Evolutionary conservation across 257 asterid genomes (phyloP), one percentile per base, ranked within the genome.

Genomic region (Voacanga thouarsii): DNA sequence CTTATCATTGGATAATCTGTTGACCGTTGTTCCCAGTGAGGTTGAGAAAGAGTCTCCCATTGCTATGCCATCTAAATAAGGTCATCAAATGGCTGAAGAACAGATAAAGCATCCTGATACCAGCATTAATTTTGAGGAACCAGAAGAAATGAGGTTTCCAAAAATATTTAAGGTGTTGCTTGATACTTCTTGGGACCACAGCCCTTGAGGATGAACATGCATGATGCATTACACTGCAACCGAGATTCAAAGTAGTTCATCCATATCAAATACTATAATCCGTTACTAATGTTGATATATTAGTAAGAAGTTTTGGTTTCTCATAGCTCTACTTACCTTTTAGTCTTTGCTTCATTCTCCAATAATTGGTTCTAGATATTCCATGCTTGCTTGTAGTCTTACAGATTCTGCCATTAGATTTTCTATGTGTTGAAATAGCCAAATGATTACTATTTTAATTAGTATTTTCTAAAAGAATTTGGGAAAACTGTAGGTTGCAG

Each of bases 1-100:
- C 79, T 79, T 82, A 11, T 74, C 87, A 75, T 90, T 85, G 56
- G 88, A 86, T 72, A 79, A 83, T 61, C 72, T 83, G 80, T 86
- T 88, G 74, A 89, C 84, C 41, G 70, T 79, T 83, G 66, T 64
- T 37, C 76, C 75, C 75, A 84, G 79, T 76, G 85, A 87, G 23
- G 79, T 72, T 63, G 91, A 87, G 71, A 71, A 77, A 14, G 90
- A 80, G 80, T 83, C 81, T 69, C 80, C 64, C 77, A 72, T 56
- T 75, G 84, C 80, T 77, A 82, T 76, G 74, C 77, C 71, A 74
- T 68, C 83, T 79, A 80, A 74, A 57, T 72, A 78, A 77, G 85
- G 66, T 69, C 57, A 30, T 45, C 85, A 66, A 55, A 63, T 59
- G 30, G 81, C 49, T 67, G 82, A 56, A 72, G 86, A 78, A 80